Percentiles rank a stretch among this genome's conserved stretches.
Evolutionary conservation across 352 stramenopile species (phyloP).

Genomic region (Plasmopara muralis): DNA sequence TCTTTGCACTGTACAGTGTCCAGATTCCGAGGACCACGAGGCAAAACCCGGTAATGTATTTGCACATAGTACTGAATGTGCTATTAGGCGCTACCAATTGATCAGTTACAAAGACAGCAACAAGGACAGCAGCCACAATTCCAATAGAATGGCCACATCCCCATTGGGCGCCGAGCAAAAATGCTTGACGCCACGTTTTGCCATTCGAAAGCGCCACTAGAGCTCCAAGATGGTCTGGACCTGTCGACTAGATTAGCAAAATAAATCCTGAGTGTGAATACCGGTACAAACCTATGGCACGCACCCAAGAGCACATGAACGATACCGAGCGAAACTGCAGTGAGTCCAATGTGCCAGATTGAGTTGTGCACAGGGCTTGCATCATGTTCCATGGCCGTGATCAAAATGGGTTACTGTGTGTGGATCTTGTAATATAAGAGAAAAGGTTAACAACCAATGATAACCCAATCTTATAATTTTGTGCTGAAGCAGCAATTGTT

Average conservation of each 20-base stretch:
- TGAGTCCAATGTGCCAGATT: slow-evolving; percentile 23
- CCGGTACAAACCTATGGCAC: neutral
- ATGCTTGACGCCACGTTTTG: slow-evolving; percentile 48
- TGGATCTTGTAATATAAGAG: too few relatives aligned
- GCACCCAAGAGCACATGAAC: slow-evolving; percentile 54
- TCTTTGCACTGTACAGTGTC: slow-evolving; percentile 36
- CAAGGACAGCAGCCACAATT: slow-evolving; percentile 56
- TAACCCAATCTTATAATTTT: too few relatives aligned
- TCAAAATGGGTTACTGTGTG: neutral
- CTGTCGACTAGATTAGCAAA: slow-evolving; percentile 16
- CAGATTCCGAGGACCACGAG: slow-evolving; percentile 57
- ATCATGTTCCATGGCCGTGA: slow-evolving; percentile 13
- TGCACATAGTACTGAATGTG: slow-evolving; percentile 33
- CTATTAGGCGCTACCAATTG: slow-evolving; percentile 23
- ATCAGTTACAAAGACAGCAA: slow-evolving; percentile 43
- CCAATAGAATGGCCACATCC: slow-evolving; percentile 82
- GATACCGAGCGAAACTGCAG: slow-evolving; percentile 36
- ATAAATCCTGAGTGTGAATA: neutral
- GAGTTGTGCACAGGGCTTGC: slow-evolving; percentile 12
- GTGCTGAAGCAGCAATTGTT: neutral
- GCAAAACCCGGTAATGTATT: slow-evolving; percentile 57
- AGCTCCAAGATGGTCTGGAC: slow-evolving; percentile 85
- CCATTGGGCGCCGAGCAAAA: slow-evolving; percentile 82
- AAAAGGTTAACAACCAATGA: too few relatives aligned
- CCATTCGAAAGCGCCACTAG: slow-evolving; percentile 78